Base-by-base conservation (phyloP, 495 filamentous ascomycete species). In the Aspergillus saccharolyticus region DNA sequence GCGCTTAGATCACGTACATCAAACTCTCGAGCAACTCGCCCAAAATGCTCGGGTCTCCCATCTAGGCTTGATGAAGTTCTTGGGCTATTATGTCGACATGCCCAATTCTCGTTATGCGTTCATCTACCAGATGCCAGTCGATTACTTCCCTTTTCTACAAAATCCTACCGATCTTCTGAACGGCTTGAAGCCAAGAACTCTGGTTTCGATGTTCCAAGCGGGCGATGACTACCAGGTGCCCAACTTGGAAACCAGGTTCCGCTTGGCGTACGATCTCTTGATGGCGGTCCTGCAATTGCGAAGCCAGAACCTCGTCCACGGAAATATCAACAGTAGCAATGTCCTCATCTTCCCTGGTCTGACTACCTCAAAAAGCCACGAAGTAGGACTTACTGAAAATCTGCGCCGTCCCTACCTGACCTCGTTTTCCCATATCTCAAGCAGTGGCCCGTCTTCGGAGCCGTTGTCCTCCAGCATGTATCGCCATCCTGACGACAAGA, bases 11-110 rank as follows among this genome's bases (percentile, higher is more conserved):
- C 74, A 69, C 39, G 67, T 76, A 16, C 71, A 78, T 54, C 58
- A 71, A 30, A 72, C 73, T 3, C 65, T 78, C 3, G 76, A 78
- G 22, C 73, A 75, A 44, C 62, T 78, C n/a, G 61, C 77, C 16
- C 74, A 77, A 49, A 78, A 78, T 47, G 83, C 81, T 51, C 53
- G 88, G 70, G 70, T 84, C 63, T 69, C 78, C 10, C 76, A 83
- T 46, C 66, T 78, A 14, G 86, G 85, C 2, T 81, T 89, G 0
- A 81, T 93, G 74, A 82, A 81, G 44, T 81, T 95, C 55, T 68
- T 95, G 22, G 91, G 89, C n/a, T 96, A 91, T 68, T 89, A 88
- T 60, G 83, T 92, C 66, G 90, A 96, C 67, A 81, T 89, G 62
- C 79, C 80, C 7, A 80, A 89, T 66, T 85, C 88, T 12, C 81